These are phyloP conservation scores for Lasiodiplodia citricola DNA, from an alignment of 2,329 filamentous ascomycete species.

Conservation along the genomic window DNA sequence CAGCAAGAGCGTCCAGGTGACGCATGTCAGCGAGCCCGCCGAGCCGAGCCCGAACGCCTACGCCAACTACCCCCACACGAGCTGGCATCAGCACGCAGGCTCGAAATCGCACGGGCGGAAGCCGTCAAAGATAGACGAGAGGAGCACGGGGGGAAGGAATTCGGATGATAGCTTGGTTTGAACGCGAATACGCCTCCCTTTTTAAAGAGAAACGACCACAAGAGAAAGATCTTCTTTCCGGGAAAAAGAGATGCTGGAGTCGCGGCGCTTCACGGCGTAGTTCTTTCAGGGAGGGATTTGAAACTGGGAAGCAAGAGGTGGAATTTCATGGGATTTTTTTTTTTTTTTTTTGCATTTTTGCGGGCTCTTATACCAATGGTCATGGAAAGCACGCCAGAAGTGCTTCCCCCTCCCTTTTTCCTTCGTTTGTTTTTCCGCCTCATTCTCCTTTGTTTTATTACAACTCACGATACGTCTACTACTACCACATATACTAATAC, in stretches of 20 bases:
- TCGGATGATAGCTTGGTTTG: conserved; percentile 17
- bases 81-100: not conserved
- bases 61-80: not conserved
- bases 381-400: not conserved
- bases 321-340: not conserved
- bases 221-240: not conserved
- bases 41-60: not conserved
- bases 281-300: not conserved
- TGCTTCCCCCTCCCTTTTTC: not conserved
- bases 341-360: not conserved
- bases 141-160: not conserved
- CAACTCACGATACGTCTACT: not conserved
- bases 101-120: not conserved
- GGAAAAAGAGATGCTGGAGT: not conserved
- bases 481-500: not conserved
- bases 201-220: not conserved
- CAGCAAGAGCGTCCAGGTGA: conserved; percentile 25
- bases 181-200: not conserved
- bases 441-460: not conserved
- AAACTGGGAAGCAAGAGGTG: not conserved
- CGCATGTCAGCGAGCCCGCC: conserved; percentile 12
- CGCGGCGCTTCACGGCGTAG: not conserved
- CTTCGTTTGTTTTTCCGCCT: not conserved
- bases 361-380: not conserved
- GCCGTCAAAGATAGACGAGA: conserved; percentile 13